Evolutionary conservation across 129 eudicot species (phyloP).

Genomic region (Deinandra increscens): DNA sequence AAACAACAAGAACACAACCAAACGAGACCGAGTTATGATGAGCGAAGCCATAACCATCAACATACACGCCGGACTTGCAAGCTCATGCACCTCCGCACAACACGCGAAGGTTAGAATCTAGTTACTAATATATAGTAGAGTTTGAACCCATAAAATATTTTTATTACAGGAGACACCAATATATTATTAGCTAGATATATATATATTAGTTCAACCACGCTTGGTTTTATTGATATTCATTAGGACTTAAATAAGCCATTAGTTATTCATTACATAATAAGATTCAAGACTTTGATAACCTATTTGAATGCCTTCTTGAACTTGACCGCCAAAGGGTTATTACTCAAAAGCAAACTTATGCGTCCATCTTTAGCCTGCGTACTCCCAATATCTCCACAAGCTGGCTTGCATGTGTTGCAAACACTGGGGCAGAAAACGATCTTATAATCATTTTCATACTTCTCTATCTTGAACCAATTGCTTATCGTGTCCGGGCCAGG

Average conservation of each 20-base stretch:
- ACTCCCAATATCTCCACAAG: slow-evolving; percentile 19
- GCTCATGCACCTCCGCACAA: too few species aligned
- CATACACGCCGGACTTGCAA: too few species aligned
- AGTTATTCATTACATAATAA: slow-evolving; percentile 18
- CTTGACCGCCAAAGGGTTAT: slow-evolving; percentile 24
- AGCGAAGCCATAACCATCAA: too few species aligned
- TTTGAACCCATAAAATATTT: too few species aligned
- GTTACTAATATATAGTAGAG: too few species aligned
- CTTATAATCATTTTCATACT: slow-evolving; percentile 38
- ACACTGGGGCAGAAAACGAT: slow-evolving; percentile 24
- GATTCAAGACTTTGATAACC: background rate
- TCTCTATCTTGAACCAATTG: slow-evolving; percentile 49
- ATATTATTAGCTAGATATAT: too few species aligned
- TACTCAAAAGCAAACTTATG: slow-evolving; percentile 16
- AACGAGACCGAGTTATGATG: too few species aligned
- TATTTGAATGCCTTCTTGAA: slow-evolving; percentile 20
- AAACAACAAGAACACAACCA: too few species aligned
- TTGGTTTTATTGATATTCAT: slow-evolving; percentile 7
- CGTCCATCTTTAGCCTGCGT: slow-evolving; percentile 21
- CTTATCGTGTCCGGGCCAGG: slow-evolving; percentile 42
- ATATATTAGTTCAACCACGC: background rate
- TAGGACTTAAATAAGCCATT: background rate
- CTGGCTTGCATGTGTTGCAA: slow-evolving; percentile 14
- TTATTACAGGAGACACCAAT: too few species aligned
- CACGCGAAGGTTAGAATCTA: too few species aligned